Evolutionary conservation across 306 rosid species (phyloP), one percentile per base, ranked within the genome.

Genomic region (Heteromeles arbutifolia): DNA sequence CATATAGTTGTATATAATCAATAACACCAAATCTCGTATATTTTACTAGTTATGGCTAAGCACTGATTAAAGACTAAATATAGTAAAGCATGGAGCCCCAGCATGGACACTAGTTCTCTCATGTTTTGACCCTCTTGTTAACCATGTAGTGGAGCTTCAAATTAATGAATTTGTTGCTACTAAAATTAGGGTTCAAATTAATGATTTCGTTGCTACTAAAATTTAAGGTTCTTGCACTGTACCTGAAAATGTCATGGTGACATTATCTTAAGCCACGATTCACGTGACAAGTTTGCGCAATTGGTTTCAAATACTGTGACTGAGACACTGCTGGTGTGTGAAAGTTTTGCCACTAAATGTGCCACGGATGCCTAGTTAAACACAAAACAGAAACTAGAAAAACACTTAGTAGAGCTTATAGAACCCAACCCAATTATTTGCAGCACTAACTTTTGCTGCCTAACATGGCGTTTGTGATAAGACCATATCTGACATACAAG

Each of bases 1-100:
- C 1, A 15, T 21, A 0, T 48, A 18, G 13, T 48, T 48, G 54
- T 48, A 48, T 6, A 48, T 5, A 48, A 15, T 6, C 3, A 15
- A 18, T 48, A 48, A 48, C 3, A 6, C 2, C 21, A 15, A 1
- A 18, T 48, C 21, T 48, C 19, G 2, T 18, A 15, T 48, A 48
- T 48, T 15, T 48, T 18, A 48, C 19, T 34, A 34, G 39, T 34
- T 34, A 34, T 0, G 39, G 11, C 62, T 69, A 4, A 25, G 52
- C 3, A 22, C 11, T 19, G 58, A 17, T 53, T 53, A 19, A 58
- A 22, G 64, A 58, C 7, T 58, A 48, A 45, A 45, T 14, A 45
- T 45, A 1, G 52, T 14, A 14, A 45, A 58, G 64, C 29, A 58
- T 22, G 84, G 82, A 78, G 69, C 86, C 85, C 69, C 67, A 81